Evolutionary conservation across 1,139 yeast genomes (phyloP).

Genomic region (Suhomyces guaymorum): DNA sequence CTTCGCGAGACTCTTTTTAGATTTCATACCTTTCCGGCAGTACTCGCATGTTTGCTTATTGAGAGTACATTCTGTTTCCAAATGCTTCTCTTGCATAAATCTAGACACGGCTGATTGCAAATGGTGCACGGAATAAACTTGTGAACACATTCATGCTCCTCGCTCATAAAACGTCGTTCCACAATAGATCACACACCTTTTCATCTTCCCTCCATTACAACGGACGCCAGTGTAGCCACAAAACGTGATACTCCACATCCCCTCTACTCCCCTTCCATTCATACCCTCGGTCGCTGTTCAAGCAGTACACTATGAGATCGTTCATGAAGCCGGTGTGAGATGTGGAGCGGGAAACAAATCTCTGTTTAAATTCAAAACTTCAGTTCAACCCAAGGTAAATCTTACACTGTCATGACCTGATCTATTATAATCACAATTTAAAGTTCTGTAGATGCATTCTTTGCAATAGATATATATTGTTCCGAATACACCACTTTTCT

Average conservation of each 20-base stretch:
- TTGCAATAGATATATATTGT: conserved; percentile 60
- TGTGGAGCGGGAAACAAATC: conserved; percentile 65
- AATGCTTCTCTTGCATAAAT: conserved; percentile 35
- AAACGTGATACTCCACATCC: conserved; percentile 56
- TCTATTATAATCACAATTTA: conserved; percentile 23
- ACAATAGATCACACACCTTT: conserved; percentile 20
- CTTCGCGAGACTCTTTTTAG: conserved; percentile 31
- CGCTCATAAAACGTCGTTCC: conserved; percentile 24
- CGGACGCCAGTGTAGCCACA: conserved; percentile 53
- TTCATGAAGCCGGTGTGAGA: conserved; percentile 57
- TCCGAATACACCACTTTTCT: too few species aligned
- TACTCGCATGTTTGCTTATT: conserved; percentile 44
- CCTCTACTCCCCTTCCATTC: conserved; percentile 59
- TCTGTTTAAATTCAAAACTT: conserved; percentile 37
- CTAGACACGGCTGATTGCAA: conserved; percentile 40
- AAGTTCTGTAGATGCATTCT: conserved; percentile 51
- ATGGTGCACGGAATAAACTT: conserved; percentile 34
- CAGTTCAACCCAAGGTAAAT: conserved; percentile 68
- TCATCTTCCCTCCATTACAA: conserved; percentile 37
- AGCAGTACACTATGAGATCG: conserved; percentile 59
- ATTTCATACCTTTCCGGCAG: conserved; percentile 45
- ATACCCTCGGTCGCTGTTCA: conserved; percentile 58
- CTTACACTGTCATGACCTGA: conserved; percentile 28
- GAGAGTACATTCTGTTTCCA: conserved; percentile 39
- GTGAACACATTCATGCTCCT: conserved; percentile 35